A percentile compares a stretch with the other conserved stretches of the same genome.
Conservation (phyloP, 208 protist genomes). For the Acanthamoeba triangularis region DNA sequence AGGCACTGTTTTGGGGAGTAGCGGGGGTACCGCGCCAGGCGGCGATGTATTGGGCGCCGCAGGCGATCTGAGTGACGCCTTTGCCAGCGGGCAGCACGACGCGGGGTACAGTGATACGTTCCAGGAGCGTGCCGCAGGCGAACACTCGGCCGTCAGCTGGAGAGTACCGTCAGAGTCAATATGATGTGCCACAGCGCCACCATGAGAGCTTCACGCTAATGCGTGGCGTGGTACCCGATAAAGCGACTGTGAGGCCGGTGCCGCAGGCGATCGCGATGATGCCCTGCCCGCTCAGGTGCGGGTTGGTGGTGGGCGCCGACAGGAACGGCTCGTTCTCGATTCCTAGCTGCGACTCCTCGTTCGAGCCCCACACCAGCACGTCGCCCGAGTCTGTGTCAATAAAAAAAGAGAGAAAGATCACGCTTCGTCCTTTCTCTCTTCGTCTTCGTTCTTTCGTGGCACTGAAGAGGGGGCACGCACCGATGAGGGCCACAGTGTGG, state of each 20-base stretch:
- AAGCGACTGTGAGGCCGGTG: background rate
- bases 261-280: background rate
- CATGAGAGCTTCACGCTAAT: background rate
- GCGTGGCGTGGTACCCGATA: background rate
- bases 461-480: background rate
- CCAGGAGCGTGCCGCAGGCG: background rate
- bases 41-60: background rate
- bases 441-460: no score
- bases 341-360: background rate
- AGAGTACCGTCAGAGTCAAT: background rate
- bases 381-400: background rate
- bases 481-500: background rate
- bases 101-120: background rate
- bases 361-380: background rate
- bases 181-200: background rate
- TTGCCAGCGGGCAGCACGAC: background rate
- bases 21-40: background rate
- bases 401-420: background rate
- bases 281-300: background rate
- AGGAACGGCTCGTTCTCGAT: background rate
- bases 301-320: background rate
- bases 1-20: no score
- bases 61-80: background rate
- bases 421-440: background rate
- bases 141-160: background rate